Evolutionary conservation across 257 asterid species (phyloP).

Genomic region (Datura wrightii): DNA sequence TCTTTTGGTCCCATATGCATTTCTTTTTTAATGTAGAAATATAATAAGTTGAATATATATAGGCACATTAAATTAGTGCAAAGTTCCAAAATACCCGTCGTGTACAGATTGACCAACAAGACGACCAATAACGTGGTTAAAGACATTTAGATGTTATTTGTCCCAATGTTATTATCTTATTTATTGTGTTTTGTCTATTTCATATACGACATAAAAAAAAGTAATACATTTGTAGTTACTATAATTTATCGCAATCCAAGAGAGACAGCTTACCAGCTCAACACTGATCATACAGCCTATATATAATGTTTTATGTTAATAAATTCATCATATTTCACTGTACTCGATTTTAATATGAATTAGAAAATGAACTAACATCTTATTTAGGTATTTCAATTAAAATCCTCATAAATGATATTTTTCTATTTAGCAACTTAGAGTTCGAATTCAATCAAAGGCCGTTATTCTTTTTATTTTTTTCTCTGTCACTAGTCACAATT

Average conservation of each 20-base stretch:
- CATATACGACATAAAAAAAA: slow-evolving; percentile 7
- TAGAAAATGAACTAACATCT: not conserved
- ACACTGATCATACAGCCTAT: not conserved
- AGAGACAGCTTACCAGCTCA: slow-evolving; percentile 14
- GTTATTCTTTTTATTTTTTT: not conserved
- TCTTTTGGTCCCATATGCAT: not conserved
- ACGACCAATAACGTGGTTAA: not conserved
- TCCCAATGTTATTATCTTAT: not conserved
- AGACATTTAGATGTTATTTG: slow-evolving; percentile 19
- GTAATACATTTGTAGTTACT: not conserved
- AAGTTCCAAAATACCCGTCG: slow-evolving; percentile 20
- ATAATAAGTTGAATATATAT: not conserved
- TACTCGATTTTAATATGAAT: not conserved
- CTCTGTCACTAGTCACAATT: no score
- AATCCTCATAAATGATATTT: not conserved
- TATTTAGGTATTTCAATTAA: not conserved
- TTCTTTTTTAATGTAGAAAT: not conserved
- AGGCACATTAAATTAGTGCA: not conserved
- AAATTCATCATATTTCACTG: not conserved
- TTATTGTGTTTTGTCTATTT: not conserved
- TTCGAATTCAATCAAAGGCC: not conserved
- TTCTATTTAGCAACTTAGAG: not conserved
- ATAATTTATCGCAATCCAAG: not conserved
- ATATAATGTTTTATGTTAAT: not conserved
- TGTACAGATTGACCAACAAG: slow-evolving; percentile 5